These are phyloP conservation scores for Lachancea thermotolerans DNA, from an alignment of 805 yeast genomes.

Conservation along the genomic window DNA sequence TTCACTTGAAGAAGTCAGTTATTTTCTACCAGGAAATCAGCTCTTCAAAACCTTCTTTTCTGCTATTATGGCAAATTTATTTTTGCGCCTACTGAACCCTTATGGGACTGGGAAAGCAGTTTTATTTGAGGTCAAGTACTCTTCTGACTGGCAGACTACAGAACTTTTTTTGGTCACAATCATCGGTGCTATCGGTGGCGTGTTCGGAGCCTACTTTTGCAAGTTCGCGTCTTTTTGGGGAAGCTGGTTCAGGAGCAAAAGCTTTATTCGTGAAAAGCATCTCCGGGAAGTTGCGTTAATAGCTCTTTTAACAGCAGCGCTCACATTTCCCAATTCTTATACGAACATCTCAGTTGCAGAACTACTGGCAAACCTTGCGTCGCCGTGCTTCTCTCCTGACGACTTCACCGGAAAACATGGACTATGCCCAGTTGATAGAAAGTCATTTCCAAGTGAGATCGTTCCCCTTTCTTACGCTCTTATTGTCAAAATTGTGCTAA, in stretches of 20 bases:
- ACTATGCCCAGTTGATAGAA: slow-evolving; percentile 25
- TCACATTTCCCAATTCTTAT: slow-evolving; percentile 44
- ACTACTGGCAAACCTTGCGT: slow-evolving; percentile 42
- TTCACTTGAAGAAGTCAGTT: slow-evolving; percentile 50
- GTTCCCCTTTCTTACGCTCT: slow-evolving; percentile 36
- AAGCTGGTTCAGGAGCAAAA: slow-evolving; percentile 31
- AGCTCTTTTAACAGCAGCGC: slow-evolving; percentile 39
- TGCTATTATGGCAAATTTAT: slow-evolving; percentile 47
- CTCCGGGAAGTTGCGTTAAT: slow-evolving; percentile 40
- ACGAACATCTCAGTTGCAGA: slow-evolving; percentile 45
- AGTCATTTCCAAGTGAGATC: slow-evolving; percentile 31
- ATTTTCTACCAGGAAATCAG: slow-evolving; percentile 48
- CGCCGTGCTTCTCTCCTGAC: slow-evolving; percentile 35
- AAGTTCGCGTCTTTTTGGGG: slow-evolving; percentile 40
- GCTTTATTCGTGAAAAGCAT: slow-evolving; percentile 35
- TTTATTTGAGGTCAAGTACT: slow-evolving; percentile 44
- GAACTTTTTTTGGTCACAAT: slow-evolving; percentile 41
- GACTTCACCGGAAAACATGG: slow-evolving; percentile 14
- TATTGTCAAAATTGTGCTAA: slow-evolving; percentile 38
- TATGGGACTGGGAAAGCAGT: slow-evolving; percentile 56
- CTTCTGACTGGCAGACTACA: slow-evolving; percentile 45
- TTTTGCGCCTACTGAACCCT: slow-evolving; percentile 47
- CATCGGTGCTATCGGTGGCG: slow-evolving; percentile 48
- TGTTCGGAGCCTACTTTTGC: slow-evolving; percentile 46
- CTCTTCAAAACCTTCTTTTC: slow-evolving; percentile 49